Conservation (phyloP, 2,329 filamentous ascomycete species). For the Pestalotiopsis sp. region DNA sequence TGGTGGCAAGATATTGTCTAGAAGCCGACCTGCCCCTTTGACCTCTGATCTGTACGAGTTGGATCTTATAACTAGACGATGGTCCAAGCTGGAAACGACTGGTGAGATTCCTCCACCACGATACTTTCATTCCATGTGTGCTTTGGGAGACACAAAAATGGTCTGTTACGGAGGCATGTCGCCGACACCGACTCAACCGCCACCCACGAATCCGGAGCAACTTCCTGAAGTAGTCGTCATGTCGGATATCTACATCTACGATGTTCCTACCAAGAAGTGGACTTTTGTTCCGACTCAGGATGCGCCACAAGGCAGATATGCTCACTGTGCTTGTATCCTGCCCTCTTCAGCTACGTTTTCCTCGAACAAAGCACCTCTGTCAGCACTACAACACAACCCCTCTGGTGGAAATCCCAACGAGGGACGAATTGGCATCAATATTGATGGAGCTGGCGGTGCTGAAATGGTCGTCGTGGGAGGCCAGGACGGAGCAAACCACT, state of each 20-base stretch:
- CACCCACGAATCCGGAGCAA: conserved; percentile 56
- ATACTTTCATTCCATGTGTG: conserved; percentile 97
- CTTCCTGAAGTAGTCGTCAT: conserved; percentile 92
- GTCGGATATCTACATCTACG: conserved; percentile 97
- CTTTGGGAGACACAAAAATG: conserved; percentile 90
- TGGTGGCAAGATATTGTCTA: conserved; percentile 84
- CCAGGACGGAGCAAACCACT: conserved; percentile 96
- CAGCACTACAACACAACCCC: conserved; percentile 88
- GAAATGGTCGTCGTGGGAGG: conserved; percentile 98
- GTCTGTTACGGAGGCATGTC: conserved; percentile 99
- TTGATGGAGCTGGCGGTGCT: conserved; percentile 89
- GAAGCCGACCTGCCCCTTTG: conserved; percentile 76
- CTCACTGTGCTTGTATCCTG: conserved; percentile 91
- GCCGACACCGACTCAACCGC: conserved; percentile 61
- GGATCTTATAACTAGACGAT: conserved; percentile 87
- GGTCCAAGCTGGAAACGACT: conserved; percentile 83
- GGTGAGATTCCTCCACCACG: conserved; percentile 88
- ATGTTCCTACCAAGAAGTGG: conserved; percentile 82
- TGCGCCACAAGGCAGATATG: conserved; percentile 89
- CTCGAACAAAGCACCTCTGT: conserved; percentile 80
- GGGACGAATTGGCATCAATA: conserved; percentile 82
- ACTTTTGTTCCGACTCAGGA: conserved; percentile 80
- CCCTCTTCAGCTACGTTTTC: conserved; percentile 87
- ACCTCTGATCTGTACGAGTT: conserved; percentile 93
- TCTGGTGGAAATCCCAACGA: conserved; percentile 82